A percentile compares a stretch with the other conserved stretches of the same genome.
phyloP scores from a whole-genome alignment of 2,329 filamentous ascomycete genomes.

The Cytospora mali region DNA sequence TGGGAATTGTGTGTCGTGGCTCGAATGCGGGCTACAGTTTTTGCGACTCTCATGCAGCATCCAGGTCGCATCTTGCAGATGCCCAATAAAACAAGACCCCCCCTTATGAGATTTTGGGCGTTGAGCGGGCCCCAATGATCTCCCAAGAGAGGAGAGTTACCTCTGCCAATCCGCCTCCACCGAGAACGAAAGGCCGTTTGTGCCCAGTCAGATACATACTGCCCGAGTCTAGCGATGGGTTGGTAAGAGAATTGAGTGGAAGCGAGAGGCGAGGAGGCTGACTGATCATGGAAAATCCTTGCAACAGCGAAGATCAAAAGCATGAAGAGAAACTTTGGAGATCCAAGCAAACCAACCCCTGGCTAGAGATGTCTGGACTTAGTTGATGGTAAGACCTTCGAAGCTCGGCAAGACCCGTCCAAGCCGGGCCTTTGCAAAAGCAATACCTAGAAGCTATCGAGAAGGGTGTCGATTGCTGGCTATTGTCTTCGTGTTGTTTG shows the following conservation, averaged over 20 bases:
- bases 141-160: constrained; percentile 9
- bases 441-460: neutral
- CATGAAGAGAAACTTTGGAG: constrained; percentile 2
- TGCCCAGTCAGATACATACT: constrained; percentile 5
- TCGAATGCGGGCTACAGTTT: constrained; percentile 42
- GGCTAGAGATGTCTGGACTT: neutral
- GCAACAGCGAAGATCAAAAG: neutral
- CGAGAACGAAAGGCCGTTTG: neutral
- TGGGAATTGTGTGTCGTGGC: constrained; percentile 43
- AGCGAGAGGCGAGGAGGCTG: constrained; percentile 6
- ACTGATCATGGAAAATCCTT: constrained; percentile 6
- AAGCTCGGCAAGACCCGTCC: constrained; percentile 10
- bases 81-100: constrained; percentile 24
- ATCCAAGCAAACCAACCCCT: constrained; percentile 12
- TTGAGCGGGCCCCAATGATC: constrained; percentile 25
- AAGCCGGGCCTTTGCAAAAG: neutral
- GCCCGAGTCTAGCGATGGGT: neutral
- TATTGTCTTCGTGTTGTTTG: no score
- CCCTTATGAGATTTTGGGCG: constrained; percentile 25
- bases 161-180: constrained; percentile 13
- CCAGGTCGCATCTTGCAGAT: constrained; percentile 27
- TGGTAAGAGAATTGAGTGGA: neutral
- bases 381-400: neutral
- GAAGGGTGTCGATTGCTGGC: neutral
- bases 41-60: constrained; percentile 29